Conservation (phyloP, 495 filamentous ascomycete genomes). For the Neurospora cerealis region DNA sequence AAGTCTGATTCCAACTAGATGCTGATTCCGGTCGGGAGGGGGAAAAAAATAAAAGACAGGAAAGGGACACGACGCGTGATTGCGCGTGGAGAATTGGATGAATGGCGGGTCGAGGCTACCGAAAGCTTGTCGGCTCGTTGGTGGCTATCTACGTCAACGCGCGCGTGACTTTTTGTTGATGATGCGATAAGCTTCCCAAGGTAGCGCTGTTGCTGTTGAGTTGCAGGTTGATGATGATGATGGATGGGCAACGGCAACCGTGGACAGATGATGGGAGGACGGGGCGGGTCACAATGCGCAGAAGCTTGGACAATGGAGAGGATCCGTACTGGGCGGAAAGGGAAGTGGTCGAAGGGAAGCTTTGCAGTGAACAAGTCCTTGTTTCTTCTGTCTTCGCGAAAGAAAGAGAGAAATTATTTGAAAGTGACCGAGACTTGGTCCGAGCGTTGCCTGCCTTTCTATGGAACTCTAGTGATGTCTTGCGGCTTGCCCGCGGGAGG, state of each 20-base stretch:
- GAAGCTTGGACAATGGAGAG: conserved; percentile 11
- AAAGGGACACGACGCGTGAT: not conserved
- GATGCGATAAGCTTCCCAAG: not conserved
- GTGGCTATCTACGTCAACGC: not conserved
- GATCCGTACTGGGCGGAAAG: not conserved
- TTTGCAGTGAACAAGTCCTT: conserved; percentile 7
- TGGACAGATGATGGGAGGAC: not conserved
- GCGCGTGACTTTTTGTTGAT: conserved; percentile 1
- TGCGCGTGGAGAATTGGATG: not conserved
- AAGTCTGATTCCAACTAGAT: not conserved
- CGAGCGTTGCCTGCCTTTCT: conserved; percentile 15
- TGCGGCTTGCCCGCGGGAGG: not conserved
- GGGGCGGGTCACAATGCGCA: conserved; percentile 15
- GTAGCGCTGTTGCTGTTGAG: not conserved
- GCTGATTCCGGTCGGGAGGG: not conserved
- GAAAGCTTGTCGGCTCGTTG: not conserved
- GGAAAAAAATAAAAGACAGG: not conserved
- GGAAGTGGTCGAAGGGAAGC: conserved; percentile 15
- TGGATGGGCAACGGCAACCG: not conserved
- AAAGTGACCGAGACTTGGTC: conserved; percentile 15
- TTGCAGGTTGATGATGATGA: not conserved
- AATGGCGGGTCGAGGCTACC: not conserved
- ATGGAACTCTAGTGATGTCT: not conserved
- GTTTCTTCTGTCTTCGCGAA: conserved; percentile 10
- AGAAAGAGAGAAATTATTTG: conserved; percentile 25